phyloP scores from a whole-genome alignment of 805 yeast genomes.

The Nakazawaea pomicola region DNA sequence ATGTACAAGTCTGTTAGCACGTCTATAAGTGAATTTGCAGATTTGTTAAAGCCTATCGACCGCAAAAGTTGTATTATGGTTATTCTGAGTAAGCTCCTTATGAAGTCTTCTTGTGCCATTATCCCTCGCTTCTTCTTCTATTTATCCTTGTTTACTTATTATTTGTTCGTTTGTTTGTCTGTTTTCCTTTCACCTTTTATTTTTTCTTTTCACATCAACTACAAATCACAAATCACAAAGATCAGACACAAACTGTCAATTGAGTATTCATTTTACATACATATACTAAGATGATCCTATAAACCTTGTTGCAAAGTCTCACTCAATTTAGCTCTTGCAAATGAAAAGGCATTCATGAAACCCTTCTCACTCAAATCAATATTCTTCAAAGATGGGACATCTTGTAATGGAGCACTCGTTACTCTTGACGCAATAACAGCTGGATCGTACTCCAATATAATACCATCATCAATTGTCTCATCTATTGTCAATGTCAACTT shows the following conservation, averaged over 20 bases:
- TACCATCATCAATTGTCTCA: constrained; percentile 91
- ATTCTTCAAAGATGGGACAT: constrained; percentile 48
- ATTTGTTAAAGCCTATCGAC: constrained; percentile 79
- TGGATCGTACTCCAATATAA: constrained; percentile 86
- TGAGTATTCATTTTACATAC: background rate
- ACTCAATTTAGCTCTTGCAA: constrained; percentile 69
- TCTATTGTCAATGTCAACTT: constrained; percentile 82
- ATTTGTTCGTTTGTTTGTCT: background rate
- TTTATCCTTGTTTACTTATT: too few species aligned
- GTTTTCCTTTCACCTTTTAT: background rate
- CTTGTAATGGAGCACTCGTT: constrained; percentile 78
- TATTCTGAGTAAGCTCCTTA: constrained; percentile 6
- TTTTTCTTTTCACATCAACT: background rate
- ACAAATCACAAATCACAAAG: background rate
- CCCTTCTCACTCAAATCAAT: constrained; percentile 73
- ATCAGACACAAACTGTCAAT: background rate
- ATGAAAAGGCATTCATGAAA: constrained; percentile 77
- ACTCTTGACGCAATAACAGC: constrained; percentile 85
- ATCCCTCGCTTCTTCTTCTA: too few species aligned
- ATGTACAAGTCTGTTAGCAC: constrained; percentile 73
- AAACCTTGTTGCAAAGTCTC: constrained; percentile 36
- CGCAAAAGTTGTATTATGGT: constrained; percentile 53
- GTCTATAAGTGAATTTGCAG: constrained; percentile 67
- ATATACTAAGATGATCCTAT: constrained; percentile 14
- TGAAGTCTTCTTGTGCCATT: constrained; percentile 5